These are phyloP conservation scores for Ustulina deusta DNA, from an alignment of 2,329 filamentous ascomycete genomes.

Conservation along the genomic window DNA sequence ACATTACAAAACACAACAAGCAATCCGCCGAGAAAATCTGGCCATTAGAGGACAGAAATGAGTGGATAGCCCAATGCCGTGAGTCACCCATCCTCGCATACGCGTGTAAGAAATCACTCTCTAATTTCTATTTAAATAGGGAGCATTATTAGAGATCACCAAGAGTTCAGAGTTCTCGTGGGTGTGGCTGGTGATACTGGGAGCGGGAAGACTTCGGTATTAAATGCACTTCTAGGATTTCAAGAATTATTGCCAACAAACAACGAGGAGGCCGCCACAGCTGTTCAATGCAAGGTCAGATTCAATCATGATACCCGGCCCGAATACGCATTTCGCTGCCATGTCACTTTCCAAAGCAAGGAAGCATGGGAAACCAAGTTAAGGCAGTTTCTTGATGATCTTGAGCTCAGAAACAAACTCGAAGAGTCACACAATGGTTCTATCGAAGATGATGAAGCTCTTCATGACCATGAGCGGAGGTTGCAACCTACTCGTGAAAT, in stretches of 20 bases:
- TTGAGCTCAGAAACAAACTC: conserved; percentile 8
- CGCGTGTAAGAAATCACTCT: neutral
- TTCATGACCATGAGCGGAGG: conserved; percentile 15
- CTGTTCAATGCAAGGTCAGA: conserved; percentile 43
- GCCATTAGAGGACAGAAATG: conserved; percentile 17
- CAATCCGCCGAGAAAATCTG: conserved; percentile 8
- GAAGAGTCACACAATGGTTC: neutral
- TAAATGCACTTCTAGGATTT: conserved; percentile 44
- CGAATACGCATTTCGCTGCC: conserved; percentile 39
- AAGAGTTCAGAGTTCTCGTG: conserved; percentile 40
- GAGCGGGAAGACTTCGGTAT: conserved; percentile 46
- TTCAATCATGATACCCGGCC: conserved; percentile 46
- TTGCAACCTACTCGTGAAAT: conserved; percentile 39
- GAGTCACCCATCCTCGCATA: neutral
- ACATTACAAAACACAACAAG: conserved; percentile 3
- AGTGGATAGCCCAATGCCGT: conserved; percentile 17
- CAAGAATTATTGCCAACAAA: conserved; percentile 49
- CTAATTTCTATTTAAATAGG: conserved; percentile 11
- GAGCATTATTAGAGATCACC: conserved; percentile 17
- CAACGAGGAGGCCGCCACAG: conserved; percentile 49
- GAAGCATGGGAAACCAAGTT: conserved; percentile 39
- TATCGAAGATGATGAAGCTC: conserved; percentile 34
- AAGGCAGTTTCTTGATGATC: conserved; percentile 33
- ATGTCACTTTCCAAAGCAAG: conserved; percentile 41
- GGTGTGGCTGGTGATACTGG: conserved; percentile 47